Evolutionary conservation across 2,329 filamentous ascomycete genomes (phyloP).

Genomic region (Botrytis porri): DNA sequence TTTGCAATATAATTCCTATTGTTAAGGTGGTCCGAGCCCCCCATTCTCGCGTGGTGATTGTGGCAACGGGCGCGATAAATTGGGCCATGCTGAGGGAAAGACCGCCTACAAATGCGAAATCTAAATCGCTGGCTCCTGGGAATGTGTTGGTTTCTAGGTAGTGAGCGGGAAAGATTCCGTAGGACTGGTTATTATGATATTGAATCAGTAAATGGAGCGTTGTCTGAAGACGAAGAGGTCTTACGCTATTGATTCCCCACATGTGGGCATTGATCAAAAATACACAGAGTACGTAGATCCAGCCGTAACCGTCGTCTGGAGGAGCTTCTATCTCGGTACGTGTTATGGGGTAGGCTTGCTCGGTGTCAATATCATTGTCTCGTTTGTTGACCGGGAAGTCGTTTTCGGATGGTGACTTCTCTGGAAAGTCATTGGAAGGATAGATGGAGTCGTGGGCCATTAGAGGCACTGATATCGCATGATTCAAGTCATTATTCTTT

Average conservation of each 20-base stretch:
- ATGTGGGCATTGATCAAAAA: neutral
- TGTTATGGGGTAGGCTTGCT: neutral
- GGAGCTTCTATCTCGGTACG: neutral
- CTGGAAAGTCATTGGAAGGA: neutral
- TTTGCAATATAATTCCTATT: neutral
- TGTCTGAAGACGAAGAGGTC: neutral
- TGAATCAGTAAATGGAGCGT: neutral
- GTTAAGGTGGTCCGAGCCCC: neutral
- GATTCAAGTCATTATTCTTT: neutral
- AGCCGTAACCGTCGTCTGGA: neutral
- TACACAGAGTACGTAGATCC: neutral
- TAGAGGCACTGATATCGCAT: neutral
- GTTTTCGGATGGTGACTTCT: no score
- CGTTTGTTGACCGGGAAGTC: neutral
- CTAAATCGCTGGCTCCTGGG: neutral
- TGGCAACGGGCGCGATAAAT: neutral
- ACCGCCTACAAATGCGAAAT: neutral
- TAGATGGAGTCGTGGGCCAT: neutral
- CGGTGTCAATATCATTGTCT: neutral
- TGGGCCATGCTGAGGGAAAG: neutral
- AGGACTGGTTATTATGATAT: neutral
- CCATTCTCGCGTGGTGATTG: neutral
- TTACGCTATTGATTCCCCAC: neutral
- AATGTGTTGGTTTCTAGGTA: neutral
- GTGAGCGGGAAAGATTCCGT: neutral